Conservation (phyloP, 495 filamentous ascomycete species). For the Neurospora sp. region DNA sequence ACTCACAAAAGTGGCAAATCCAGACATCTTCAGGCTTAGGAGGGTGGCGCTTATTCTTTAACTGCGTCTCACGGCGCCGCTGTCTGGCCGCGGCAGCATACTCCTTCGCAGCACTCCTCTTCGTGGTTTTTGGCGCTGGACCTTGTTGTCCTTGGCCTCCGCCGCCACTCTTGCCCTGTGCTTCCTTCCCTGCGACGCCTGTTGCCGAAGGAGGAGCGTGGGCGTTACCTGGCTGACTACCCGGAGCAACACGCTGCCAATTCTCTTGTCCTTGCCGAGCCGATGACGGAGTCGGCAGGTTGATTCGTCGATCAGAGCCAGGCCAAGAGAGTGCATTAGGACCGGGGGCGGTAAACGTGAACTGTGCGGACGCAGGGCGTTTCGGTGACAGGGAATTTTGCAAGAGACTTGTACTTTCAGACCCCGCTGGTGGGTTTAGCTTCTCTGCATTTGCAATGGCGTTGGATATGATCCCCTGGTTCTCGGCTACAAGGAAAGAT, state of each 20-base stretch:
- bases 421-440: slow-evolving; percentile 47
- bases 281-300: neutral
- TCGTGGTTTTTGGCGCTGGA: slow-evolving; percentile 7
- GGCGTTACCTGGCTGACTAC: slow-evolving; percentile 2
- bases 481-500: slow-evolving; percentile 25
- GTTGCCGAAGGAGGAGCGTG: neutral
- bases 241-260: slow-evolving; percentile 6
- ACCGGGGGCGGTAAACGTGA: slow-evolving; percentile 69
- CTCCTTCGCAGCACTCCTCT: slow-evolving; percentile 12
- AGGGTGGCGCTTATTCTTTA: slow-evolving; percentile 66
- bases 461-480: slow-evolving; percentile 72
- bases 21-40: slow-evolving; percentile 69
- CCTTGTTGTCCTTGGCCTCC: slow-evolving; percentile 2
- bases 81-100: slow-evolving; percentile 23
- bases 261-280: slow-evolving; percentile 8
- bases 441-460: slow-evolving; percentile 87
- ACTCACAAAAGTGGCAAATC: slow-evolving; percentile 92
- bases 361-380: slow-evolving; percentile 62
- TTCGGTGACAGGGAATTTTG: slow-evolving; percentile 56
- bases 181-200: slow-evolving; percentile 6
- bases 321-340: slow-evolving; percentile 39
- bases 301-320: slow-evolving; percentile 40
- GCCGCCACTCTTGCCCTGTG: neutral
- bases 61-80: slow-evolving; percentile 29
- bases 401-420: slow-evolving; percentile 67